Percentiles rank a stretch among this genome's conserved stretches.
Evolutionary conservation across 495 filamentous ascomycete species (phyloP).

Genomic region (Bryoglossum gracile): DNA sequence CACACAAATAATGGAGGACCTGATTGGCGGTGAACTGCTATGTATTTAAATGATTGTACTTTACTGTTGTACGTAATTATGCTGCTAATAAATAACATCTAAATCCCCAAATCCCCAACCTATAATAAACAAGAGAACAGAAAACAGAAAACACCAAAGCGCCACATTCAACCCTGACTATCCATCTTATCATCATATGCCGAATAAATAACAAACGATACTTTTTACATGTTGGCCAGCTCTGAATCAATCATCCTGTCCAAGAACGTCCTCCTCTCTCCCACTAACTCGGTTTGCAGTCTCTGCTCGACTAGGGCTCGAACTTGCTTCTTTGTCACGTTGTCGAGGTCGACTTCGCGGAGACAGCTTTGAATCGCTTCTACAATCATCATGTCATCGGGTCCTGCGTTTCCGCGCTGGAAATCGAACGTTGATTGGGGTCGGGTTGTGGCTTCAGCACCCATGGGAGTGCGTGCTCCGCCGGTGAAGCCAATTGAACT

Average conservation of each 20-base stretch:
- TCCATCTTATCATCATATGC: not conserved
- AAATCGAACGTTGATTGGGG: constrained; percentile 74
- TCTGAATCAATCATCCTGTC: constrained; percentile 90
- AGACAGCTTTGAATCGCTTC: constrained; percentile 78
- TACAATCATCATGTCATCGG: constrained; percentile 68
- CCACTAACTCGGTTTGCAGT: constrained; percentile 76
- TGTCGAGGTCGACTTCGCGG: constrained; percentile 88
- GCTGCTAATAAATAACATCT: not conserved
- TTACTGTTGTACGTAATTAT: not conserved
- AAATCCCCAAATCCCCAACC: not conserved
- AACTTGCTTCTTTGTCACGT: constrained; percentile 96
- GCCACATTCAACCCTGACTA: not conserved
- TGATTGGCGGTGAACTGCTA: too few species aligned
- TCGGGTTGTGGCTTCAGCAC: constrained; percentile 33
- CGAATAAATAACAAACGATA: not conserved
- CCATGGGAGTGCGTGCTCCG: constrained; percentile 34
- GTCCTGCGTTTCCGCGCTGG: constrained; percentile 55
- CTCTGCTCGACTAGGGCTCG: constrained; percentile 86
- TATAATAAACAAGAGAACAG: not conserved
- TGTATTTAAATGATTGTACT: not conserved
- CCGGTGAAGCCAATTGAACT: constrained; percentile 35
- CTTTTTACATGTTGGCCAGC: constrained; percentile 78
- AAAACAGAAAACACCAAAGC: not conserved
- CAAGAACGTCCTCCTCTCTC: constrained; percentile 76
- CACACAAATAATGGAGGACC: too few species aligned